Evolutionary conservation across 2,329 filamentous ascomycete genomes (phyloP).

Genomic region (Trichoderma simmonsii): DNA sequence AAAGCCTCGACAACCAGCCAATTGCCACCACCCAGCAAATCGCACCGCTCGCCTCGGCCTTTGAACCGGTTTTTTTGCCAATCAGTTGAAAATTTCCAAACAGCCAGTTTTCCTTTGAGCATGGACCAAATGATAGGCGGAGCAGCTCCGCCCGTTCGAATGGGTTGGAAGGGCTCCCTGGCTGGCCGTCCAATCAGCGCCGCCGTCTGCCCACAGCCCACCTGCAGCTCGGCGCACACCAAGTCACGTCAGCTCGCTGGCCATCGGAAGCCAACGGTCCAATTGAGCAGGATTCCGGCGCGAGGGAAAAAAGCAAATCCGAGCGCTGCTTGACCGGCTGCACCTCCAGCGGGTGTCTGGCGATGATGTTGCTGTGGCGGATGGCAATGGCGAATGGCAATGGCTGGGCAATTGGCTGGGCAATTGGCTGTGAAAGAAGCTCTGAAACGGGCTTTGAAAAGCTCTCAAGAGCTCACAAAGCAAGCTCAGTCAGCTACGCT

Average conservation of each 20-base stretch:
- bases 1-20: not conserved
- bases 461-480: not conserved
- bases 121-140: conserved; percentile 17
- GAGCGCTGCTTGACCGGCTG: not conserved
- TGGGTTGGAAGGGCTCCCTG: conserved; percentile 3
- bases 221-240: conserved; percentile 11
- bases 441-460: not conserved
- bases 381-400: not conserved
- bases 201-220: conserved; percentile 1
- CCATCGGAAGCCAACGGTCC: conserved; percentile 3
- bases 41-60: not conserved
- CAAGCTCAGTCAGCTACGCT: not conserved
- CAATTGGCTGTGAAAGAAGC: not conserved
- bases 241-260: conserved; percentile 17
- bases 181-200: conserved; percentile 11
- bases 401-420: not conserved
- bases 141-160: conserved; percentile 11
- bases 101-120: conserved; percentile 2
- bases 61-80: conserved; percentile 4
- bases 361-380: not conserved
- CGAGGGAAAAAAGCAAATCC: not conserved
- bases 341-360: not conserved
- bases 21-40: conserved; percentile 3
- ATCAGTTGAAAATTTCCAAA: conserved; percentile 6
- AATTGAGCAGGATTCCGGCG: conserved; percentile 3